Evolutionary conservation across 2,329 filamentous ascomycete genomes (phyloP), one percentile per base, ranked within the genome.

Genomic region (Aspergillus candidus): DNA sequence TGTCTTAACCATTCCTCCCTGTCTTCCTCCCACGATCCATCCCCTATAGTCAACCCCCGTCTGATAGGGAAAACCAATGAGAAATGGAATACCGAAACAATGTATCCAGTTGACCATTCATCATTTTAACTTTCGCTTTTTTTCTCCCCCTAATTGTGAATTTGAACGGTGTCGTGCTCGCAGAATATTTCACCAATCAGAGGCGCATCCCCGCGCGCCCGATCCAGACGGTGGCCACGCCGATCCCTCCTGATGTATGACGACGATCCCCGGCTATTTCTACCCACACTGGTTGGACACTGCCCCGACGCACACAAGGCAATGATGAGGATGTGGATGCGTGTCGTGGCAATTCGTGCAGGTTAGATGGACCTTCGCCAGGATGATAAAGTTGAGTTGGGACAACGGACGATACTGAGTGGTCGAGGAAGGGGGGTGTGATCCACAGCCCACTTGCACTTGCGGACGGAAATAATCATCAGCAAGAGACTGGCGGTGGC

Each of bases 121-220:
- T 38, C n/a, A 12, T 13, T 38, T 27, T 13, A 13, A 13, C 10
- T 38, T n/a, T 30, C 8, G 29, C 15, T 18, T 38, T n/a, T n/a
- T 30, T 8, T 18, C 11, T 44, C 31, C 32, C 22, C 35, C n/a
- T 27, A 30, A 38, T 33, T 44, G 43, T 38, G 44, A 34, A 18
- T 18, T 40, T 41, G 38, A 54, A 52, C 48, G 50, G 50, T 33
- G 41, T 46, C 27, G 33, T 30, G 27, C 40, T 58, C 56, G 59
- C 56, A 52, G 51, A 60, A 57, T 61, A 57, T 56, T 36, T 46
- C 48, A 47, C 60, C 58, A 61, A 62, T 61, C 48, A 55, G 29
- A 38, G 37, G 12, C 6, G 22, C 36, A 49, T 49, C 52, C 51
- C 57, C 54, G 50, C 50, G 51, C 53, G 47, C 50, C 52, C 43